Conservation (phyloP, 352 stramenopile genomes). For the Pythium brachiatum region DNA sequence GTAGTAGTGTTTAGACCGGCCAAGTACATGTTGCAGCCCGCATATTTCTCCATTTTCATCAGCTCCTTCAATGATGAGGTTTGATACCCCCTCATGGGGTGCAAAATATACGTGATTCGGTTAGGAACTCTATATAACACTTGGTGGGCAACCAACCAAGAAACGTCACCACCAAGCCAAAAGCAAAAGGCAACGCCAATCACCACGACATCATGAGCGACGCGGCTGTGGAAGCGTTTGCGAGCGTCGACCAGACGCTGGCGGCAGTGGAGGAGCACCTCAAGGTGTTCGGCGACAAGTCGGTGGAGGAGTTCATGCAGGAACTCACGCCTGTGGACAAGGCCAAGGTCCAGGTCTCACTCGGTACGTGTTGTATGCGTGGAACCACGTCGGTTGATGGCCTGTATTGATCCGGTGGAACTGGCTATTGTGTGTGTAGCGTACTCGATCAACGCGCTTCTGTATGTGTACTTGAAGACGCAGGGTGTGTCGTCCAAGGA, state of each 20-base stretch:
- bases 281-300: slow-evolving; percentile 47
- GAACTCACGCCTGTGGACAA: slow-evolving; percentile 67
- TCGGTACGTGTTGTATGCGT: slow-evolving; percentile 38
- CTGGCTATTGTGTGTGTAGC: slow-evolving; percentile 29
- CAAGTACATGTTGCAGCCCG: not conserved
- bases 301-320: slow-evolving; percentile 56
- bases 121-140: slow-evolving; percentile 15
- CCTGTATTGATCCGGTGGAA: not conserved
- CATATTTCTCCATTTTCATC: slow-evolving; percentile 7
- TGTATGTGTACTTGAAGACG: slow-evolving; percentile 87
- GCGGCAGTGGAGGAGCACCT: slow-evolving; percentile 73
- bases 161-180: slow-evolving; percentile 14
- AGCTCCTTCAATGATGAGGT: not conserved
- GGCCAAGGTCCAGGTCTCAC: slow-evolving; percentile 80
- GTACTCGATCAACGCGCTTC: slow-evolving; percentile 83
- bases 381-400: not conserved
- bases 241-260: slow-evolving; percentile 77
- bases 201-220: slow-evolving; percentile 38
- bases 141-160: slow-evolving; percentile 20
- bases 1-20: not conserved
- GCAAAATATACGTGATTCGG: not conserved
- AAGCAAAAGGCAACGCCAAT: slow-evolving; percentile 3
- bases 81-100: not conserved
- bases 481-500: slow-evolving; percentile 87
- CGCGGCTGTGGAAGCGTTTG: slow-evolving; percentile 58